Evolutionary conservation across 139 green algal genomes (phyloP), one percentile per base, ranked within the genome.

Genomic region (Chlorokybus atmophyticus): DNA sequence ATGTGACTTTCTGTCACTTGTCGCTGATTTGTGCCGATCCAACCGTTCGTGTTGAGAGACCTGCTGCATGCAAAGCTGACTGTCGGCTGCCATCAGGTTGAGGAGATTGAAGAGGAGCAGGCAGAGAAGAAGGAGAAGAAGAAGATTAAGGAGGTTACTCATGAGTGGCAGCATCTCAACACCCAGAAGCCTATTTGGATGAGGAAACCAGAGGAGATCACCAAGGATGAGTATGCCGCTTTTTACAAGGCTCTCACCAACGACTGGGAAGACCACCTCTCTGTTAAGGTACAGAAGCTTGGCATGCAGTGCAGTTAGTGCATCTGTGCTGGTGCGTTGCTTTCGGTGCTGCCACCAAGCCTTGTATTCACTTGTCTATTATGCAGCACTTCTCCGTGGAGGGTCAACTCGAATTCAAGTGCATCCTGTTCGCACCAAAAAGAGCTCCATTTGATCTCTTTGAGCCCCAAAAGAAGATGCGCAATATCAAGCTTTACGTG

Each of bases 121-220:
- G 75, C 80, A 31, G 86, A 92, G 74, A 71, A 78, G 59, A 78
- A 78, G 68, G 73, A 47, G 35, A 62, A 67, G 60, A 93, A 86
- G 79, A 78, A 63, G 85, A 81, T 98, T 23, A 94, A 96, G 83
- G 91, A 98, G 79, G 77, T 93, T 27, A 73, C 75, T 40, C 85
- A 94, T 63, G 92, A 99, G 79, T 99, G 92, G 92, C 58, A 76
- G 49, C 79, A 96, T 73, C 81, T 98, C 48, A 99, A 99, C 87
- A 99, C 97, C 83, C 91, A 98, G 82, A 99, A 99, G 85, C 92
- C 92, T 23, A 96, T 99, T 76, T 99, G 92, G 91, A 97, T 99
- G 92, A 84, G 92, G 59, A 86, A 83, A 64, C 84, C 91, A 10
- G 90, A 98, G 25, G 90, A 98, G 66, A 80, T 98, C 52, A 93